Conservation (phyloP, 345 rosid genomes). For the Turritis glabra region DNA sequence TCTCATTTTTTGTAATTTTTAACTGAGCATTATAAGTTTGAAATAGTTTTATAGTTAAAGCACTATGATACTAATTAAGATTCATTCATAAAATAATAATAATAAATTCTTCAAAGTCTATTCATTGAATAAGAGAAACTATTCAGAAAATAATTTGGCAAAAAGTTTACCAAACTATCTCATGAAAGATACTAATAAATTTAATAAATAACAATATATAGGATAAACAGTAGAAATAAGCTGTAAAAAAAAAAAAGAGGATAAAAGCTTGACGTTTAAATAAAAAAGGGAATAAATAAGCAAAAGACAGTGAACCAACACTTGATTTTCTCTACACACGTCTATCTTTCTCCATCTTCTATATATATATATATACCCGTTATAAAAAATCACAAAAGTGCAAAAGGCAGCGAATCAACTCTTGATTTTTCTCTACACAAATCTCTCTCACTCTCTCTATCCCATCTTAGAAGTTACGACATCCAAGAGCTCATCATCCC, state of each 20-base stretch:
- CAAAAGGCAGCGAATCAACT: conserved; percentile 23
- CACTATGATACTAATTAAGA: too few relatives aligned
- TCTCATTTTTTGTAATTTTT: too few relatives aligned
- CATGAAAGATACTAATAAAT: neutral
- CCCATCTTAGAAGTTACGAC: conserved; percentile 27
- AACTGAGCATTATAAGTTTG: too few relatives aligned
- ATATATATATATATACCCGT: too few relatives aligned
- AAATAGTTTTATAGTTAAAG: too few relatives aligned
- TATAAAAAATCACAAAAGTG: conserved; percentile 12
- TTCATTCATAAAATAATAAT: too few relatives aligned
- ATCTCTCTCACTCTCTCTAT: conserved; percentile 18
- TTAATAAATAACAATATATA: neutral
- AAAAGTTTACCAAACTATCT: neutral
- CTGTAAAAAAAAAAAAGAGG: too few relatives aligned
- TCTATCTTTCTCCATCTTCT: conserved; percentile 29
- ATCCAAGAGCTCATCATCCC: conserved; percentile 17
- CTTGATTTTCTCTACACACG: conserved; percentile 28
- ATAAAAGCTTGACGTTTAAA: neutral
- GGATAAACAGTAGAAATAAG: neutral
- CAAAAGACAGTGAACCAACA: conserved; percentile 30
- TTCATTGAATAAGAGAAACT: too few relatives aligned
- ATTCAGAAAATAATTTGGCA: too few relatives aligned
- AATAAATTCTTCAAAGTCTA: too few relatives aligned
- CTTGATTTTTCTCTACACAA: conserved; percentile 24
- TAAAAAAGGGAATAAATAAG: neutral